Conservation (phyloP, 208 protist species). For the Phytomonas sp. region DNA sequence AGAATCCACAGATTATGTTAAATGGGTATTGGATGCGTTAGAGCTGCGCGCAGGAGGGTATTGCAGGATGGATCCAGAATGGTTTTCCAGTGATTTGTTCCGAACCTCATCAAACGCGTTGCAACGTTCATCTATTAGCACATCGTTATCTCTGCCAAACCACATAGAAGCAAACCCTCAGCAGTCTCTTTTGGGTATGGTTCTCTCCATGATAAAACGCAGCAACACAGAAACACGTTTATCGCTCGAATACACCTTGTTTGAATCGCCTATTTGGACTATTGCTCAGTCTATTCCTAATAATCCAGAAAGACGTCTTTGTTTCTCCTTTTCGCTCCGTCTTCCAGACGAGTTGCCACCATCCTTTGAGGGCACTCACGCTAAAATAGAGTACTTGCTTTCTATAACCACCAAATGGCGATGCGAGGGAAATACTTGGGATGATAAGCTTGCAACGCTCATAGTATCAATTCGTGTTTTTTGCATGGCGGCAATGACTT, state of each 20-base stretch:
- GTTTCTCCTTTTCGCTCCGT: constrained; percentile 14
- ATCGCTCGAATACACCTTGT: background rate
- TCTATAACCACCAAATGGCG: constrained; percentile 16
- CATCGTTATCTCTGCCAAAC: background rate
- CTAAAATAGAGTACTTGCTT: constrained; percentile 15
- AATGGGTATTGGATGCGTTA: background rate
- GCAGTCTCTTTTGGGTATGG: background rate
- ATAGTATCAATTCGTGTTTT: constrained; percentile 16
- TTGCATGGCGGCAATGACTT: constrained; percentile 16
- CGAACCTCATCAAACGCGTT: background rate
- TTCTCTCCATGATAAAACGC: background rate
- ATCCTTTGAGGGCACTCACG: constrained; percentile 29
- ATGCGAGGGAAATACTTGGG: background rate
- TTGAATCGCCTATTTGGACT: background rate
- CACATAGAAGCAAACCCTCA: background rate
- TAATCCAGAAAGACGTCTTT: background rate
- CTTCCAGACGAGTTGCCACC: constrained; percentile 44
- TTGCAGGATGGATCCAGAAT: background rate
- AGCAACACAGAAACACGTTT: background rate
- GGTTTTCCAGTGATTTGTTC: background rate
- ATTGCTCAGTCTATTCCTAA: background rate
- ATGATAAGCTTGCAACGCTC: constrained; percentile 4
- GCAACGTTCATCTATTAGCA: background rate
- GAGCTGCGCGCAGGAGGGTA: background rate
- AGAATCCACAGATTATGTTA: background rate